These are phyloP conservation scores for Aphanomyces cochlioides DNA, from an alignment of 352 stramenopile species.

Conservation along the genomic window DNA sequence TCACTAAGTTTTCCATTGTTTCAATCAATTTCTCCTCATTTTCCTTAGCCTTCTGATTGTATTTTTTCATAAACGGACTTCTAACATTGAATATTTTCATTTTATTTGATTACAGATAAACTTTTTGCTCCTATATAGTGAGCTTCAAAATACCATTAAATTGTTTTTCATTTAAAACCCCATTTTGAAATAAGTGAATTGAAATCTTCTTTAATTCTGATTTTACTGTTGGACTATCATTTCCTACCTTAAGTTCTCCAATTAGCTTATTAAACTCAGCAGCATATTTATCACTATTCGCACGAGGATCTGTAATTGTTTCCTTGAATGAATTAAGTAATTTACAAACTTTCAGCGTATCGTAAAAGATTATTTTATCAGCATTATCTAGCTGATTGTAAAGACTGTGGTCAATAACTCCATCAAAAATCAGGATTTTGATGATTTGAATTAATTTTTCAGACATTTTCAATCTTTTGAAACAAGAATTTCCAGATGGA, in stretches of 20 bases:
- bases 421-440: background rate
- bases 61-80: background rate
- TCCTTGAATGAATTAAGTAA: background rate
- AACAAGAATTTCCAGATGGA: background rate
- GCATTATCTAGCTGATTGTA: slow-evolving; percentile 4
- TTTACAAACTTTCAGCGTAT: background rate
- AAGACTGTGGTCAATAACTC: background rate
- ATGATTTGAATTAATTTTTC: background rate
- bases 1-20: slow-evolving; percentile 1
- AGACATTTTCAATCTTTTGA: background rate
- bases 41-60: background rate
- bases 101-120: too few relatives aligned
- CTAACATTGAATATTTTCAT: background rate
- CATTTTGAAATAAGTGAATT: slow-evolving; percentile 2
- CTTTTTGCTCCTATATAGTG: background rate
- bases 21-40: slow-evolving; percentile 11
- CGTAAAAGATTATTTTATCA: slow-evolving; percentile 11
- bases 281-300: background rate
- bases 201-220: background rate
- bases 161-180: background rate
- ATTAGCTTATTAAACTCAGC: background rate
- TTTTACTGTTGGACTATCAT: background rate
- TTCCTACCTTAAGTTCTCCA: background rate
- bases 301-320: background rate
- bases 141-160: background rate